A percentile compares a stretch with the other conserved stretches of the same genome.
These are phyloP conservation scores for Linum tenue DNA, from an alignment of 345 rosid genomes.

Conservation along the genomic window DNA sequence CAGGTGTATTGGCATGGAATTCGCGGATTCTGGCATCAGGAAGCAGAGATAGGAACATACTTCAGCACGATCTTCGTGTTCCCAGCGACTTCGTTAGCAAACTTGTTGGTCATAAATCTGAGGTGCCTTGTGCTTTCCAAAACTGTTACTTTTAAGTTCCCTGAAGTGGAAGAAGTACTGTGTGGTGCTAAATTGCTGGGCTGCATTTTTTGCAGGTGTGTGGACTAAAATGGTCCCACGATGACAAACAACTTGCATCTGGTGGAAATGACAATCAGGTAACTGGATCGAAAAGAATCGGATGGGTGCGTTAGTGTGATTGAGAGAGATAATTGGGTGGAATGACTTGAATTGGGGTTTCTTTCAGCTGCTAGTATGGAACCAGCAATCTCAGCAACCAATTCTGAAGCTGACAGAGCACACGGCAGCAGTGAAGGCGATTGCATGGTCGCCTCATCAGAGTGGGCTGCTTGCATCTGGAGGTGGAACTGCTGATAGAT, in stretches of 20 bases:
- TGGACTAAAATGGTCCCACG: slow-evolving; percentile 93
- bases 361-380: slow-evolving; percentile 83
- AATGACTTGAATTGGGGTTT: background rate
- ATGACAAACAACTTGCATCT: slow-evolving; percentile 95
- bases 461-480: slow-evolving; percentile 89
- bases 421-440: slow-evolving; percentile 98
- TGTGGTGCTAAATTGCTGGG: background rate
- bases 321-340: background rate
- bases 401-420: slow-evolving; percentile 68
- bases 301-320: background rate
- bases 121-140: slow-evolving; percentile 27
- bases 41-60: slow-evolving; percentile 86
- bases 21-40: slow-evolving; percentile 81
- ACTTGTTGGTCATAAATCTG: slow-evolving; percentile 90
- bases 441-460: slow-evolving; percentile 98
- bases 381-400: slow-evolving; percentile 87
- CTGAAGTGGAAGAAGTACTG: background rate
- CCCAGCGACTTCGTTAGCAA: slow-evolving; percentile 58
- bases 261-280: slow-evolving; percentile 99
- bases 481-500: slow-evolving; percentile 96
- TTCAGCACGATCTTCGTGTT: slow-evolving; percentile 92
- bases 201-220: slow-evolving; percentile 40
- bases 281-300: background rate
- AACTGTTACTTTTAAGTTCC: background rate
- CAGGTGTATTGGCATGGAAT: slow-evolving; percentile 95